Conservation (phyloP, 164 flowering plant species). For the Hamamelis virginiana region DNA sequence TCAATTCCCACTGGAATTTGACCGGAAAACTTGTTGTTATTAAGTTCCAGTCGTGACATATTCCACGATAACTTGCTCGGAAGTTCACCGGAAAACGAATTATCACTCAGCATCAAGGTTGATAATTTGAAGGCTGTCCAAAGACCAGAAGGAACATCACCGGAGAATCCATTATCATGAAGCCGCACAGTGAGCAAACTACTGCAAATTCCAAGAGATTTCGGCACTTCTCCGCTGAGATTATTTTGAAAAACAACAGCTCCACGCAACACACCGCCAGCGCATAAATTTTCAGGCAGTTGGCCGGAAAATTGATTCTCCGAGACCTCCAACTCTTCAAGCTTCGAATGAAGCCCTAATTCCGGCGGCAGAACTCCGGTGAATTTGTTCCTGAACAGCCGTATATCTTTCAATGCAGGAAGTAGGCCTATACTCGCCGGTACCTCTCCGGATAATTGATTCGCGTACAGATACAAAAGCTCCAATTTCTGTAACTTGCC, state of each 20-base stretch:
- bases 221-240: constrained; percentile 58
- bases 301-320: constrained; percentile 40
- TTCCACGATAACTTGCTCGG: constrained; percentile 43
- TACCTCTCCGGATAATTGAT: constrained; percentile 47
- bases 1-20: constrained; percentile 43
- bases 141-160: constrained; percentile 52
- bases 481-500: constrained; percentile 43
- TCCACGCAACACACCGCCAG: constrained; percentile 32
- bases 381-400: constrained; percentile 38
- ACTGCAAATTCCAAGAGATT: constrained; percentile 51
- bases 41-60: constrained; percentile 46
- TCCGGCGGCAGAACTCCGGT: constrained; percentile 49
- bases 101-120: constrained; percentile 34
- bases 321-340: constrained; percentile 42
- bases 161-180: constrained; percentile 45
- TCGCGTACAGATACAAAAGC: constrained; percentile 31
- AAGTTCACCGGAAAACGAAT: constrained; percentile 52
- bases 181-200: constrained; percentile 39
- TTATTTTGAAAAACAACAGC: constrained; percentile 53
- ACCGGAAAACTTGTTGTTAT: constrained; percentile 60
- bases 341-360: constrained; percentile 49
- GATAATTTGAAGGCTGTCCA: constrained; percentile 39
- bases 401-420: constrained; percentile 26
- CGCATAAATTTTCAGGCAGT: constrained; percentile 47
- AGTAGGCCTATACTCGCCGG: constrained; percentile 42